A percentile compares a stretch with the other conserved stretches of the same genome.
These are phyloP conservation scores for Colletotrichum lini DNA, from an alignment of 2,329 filamentous ascomycete species.

Conservation along the genomic window DNA sequence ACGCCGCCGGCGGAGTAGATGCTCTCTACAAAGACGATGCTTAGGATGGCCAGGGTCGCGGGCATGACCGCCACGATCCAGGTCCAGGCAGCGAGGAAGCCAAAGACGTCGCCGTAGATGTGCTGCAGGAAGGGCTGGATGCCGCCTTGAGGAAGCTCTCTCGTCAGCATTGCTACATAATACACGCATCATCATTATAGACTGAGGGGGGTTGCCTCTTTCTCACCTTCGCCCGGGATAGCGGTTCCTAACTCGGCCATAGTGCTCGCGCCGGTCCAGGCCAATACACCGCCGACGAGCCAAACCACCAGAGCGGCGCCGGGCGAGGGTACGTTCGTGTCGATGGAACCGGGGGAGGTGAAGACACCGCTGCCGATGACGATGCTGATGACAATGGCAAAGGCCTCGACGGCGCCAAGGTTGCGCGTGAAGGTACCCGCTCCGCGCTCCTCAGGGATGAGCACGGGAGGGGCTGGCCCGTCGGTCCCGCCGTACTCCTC, in stretches of 20 bases:
- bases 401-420: slow-evolving; percentile 64
- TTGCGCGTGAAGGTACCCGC: slow-evolving; percentile 57
- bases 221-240: slow-evolving; percentile 70
- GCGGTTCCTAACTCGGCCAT: slow-evolving; percentile 75
- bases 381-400: slow-evolving; percentile 73
- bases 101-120: slow-evolving; percentile 72
- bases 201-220: neutral
- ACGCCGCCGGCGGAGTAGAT: slow-evolving; percentile 67
- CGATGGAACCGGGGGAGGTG: slow-evolving; percentile 74
- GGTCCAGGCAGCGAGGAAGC: slow-evolving; percentile 76
- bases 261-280: slow-evolving; percentile 75
- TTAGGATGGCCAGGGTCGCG: slow-evolving; percentile 74
- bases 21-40: slow-evolving; percentile 74
- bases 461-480: slow-evolving; percentile 20
- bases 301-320: slow-evolving; percentile 71
- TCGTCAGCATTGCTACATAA: neutral
- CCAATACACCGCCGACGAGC: slow-evolving; percentile 73
- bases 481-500: slow-evolving; percentile 34
- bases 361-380: slow-evolving; percentile 77
- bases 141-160: slow-evolving; percentile 57
- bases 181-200: slow-evolving; percentile 26
- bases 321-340: slow-evolving; percentile 74
- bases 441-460: slow-evolving; percentile 29
- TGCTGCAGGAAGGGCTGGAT: slow-evolving; percentile 74
- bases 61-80: slow-evolving; percentile 77